Evolutionary conservation across 495 filamentous ascomycete genomes (phyloP), one percentile per base, ranked within the genome.

Genomic region (Penicillium nucicola): DNA sequence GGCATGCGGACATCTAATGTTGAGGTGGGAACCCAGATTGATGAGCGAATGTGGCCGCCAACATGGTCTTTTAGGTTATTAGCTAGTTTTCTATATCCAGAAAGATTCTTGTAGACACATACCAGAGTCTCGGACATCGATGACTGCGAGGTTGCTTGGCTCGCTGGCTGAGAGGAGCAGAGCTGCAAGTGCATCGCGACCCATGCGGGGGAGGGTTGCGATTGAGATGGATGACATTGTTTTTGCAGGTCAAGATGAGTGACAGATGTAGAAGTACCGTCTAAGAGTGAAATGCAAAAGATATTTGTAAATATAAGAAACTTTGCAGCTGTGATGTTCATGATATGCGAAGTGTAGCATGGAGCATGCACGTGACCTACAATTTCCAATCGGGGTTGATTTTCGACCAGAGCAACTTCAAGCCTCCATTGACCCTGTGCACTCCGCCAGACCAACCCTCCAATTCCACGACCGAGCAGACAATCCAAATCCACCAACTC

Each of bases 41-140:
- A 88, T 31, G 71, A 66, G 42, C 46, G 50, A 50, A 98, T 98
- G 75, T 98, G 93, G 50, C 93, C 93, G 59, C 93, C 93, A 46
- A 97, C 77, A 72, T 95, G 86, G 63, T 98, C 93, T 89, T 49
- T 38, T 19, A 4, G 30, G 18, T 14, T 17, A 13, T 50, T n/a
- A 42, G 10, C 11, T 13, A 5, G 13, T 42, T 18, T 12, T 1
- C 0, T 33, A 7, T 12, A 18, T 1, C 12, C 5, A 5, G n/a
- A n/a, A 35, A 9, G 14, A 7, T 28, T 1, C 13, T 12, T 15
- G 13, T 46, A 14, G 34, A 33, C 12, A 18, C 46, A 37, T 52
- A 87, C 86, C 86, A 40, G 82, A 83, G 69, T 93, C 92, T 52
- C 92, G 86, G 34, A 97, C 92, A 66, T 97, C 92, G 47, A 97